Percentiles rank a stretch among this genome's conserved stretches.
These are phyloP conservation scores for Pseudogymnoascus sp. DNA, from an alignment of 2,329 filamentous ascomycete genomes.

Conservation along the genomic window DNA sequence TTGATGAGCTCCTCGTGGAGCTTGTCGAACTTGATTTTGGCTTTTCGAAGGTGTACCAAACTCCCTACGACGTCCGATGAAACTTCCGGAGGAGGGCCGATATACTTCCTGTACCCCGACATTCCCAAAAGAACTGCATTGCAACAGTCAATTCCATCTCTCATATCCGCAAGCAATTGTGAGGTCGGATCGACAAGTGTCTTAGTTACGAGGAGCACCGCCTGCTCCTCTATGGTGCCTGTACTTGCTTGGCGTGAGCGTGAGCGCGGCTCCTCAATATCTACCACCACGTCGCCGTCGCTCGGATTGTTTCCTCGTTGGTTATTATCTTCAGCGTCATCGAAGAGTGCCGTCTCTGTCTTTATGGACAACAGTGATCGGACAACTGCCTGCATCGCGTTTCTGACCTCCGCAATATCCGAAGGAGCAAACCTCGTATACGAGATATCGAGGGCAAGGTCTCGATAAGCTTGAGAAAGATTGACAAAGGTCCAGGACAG, in stretches of 20 bases:
- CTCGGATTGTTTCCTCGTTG: background rate
- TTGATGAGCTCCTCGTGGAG: constrained; percentile 39
- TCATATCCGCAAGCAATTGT: constrained; percentile 39
- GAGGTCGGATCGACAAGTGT: constrained; percentile 39
- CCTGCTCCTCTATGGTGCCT: constrained; percentile 23
- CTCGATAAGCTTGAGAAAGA: constrained; percentile 46
- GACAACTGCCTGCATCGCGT: constrained; percentile 46
- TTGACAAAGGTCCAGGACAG: constrained; percentile 45
- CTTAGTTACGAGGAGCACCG: constrained; percentile 25
- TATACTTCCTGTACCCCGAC: constrained; percentile 39
- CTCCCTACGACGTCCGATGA: constrained; percentile 35
- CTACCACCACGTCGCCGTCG: constrained; percentile 28
- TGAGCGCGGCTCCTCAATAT: constrained; percentile 26
- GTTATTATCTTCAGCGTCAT: constrained; percentile 18
- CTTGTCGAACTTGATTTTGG: constrained; percentile 38
- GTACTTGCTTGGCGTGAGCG: constrained; percentile 19
- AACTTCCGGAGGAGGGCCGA: constrained; percentile 35
- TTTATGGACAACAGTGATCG: constrained; percentile 44
- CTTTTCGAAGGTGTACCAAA: constrained; percentile 33
- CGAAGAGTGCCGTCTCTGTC: constrained; percentile 39
- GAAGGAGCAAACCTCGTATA: constrained; percentile 43
- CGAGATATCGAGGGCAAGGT: constrained; percentile 48
- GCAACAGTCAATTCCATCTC: constrained; percentile 35
- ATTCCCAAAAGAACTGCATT: constrained; percentile 47
- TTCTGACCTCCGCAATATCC: constrained; percentile 42